Evolutionary conservation across 257 asterid species (phyloP).

Genomic region (Nicotiana benthamiana): DNA sequence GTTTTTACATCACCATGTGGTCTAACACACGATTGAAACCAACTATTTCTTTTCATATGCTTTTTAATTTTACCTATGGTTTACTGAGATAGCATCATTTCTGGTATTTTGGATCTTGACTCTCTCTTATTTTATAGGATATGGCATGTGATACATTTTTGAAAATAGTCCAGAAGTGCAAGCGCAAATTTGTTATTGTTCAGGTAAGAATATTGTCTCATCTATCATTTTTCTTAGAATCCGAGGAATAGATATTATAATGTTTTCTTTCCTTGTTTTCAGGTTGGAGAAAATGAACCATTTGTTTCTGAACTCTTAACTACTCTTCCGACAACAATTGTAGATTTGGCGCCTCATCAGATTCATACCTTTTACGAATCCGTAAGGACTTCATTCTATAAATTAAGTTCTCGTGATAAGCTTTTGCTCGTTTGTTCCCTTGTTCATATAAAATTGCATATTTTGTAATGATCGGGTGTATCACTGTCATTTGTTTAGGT

Average conservation of each 20-base stretch:
- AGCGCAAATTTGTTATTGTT: conserved; percentile 76
- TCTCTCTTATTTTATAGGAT: conserved; percentile 44
- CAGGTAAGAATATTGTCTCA: conserved; percentile 40
- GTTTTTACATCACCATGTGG: not conserved
- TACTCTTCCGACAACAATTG: conserved; percentile 73
- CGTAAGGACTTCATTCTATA: conserved; percentile 30
- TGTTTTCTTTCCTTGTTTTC: conserved; percentile 15
- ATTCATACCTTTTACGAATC: conserved; percentile 96
- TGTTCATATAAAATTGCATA: not conserved
- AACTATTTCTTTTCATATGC: not conserved
- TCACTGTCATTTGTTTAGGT: conserved; percentile 37
- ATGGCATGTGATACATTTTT: conserved; percentile 98
- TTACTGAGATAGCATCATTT: not conserved
- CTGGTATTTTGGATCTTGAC: not conserved
- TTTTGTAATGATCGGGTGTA: not conserved
- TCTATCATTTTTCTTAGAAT: not conserved
- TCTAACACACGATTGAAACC: not conserved
- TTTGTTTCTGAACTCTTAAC: conserved; percentile 92
- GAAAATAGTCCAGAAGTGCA: conserved; percentile 99
- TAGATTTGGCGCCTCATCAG: conserved; percentile 93
- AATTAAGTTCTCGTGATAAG: not conserved
- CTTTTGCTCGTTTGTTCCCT: not conserved
- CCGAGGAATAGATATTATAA: not conserved
- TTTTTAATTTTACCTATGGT: not conserved
- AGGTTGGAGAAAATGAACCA: conserved; percentile 96